phyloP scores from a whole-genome alignment of 768 basidiomycete genomes.

The Neoboletus subvelutipes region DNA sequence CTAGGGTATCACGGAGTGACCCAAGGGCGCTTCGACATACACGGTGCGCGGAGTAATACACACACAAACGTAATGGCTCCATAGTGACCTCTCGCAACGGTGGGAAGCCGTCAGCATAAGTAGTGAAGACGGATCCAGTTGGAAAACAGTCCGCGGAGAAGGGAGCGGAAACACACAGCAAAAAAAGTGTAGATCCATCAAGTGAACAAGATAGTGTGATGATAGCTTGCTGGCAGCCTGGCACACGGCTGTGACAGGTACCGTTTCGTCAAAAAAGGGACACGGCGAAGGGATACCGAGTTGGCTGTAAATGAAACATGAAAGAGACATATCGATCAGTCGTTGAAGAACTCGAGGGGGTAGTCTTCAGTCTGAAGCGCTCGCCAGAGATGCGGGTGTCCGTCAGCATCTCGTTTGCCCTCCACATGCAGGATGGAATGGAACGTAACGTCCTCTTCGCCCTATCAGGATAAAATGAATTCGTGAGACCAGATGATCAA shows the following conservation, averaged over 20 bases:
- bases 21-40: not conserved
- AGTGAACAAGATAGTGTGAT: not conserved
- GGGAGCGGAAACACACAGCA: not conserved
- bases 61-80: slow-evolving; percentile 9
- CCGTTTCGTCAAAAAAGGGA: slow-evolving; percentile 17
- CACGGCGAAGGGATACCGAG: not conserved
- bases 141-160: slow-evolving; percentile 14
- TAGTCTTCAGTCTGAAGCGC: slow-evolving; percentile 61
- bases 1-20: not conserved
- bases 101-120: slow-evolving; percentile 6
- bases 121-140: not conserved
- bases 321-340: slow-evolving; percentile 7
- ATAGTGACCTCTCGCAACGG: slow-evolving; percentile 3
- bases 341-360: slow-evolving; percentile 44
- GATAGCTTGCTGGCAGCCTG: slow-evolving; percentile 3
- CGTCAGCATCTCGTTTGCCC: slow-evolving; percentile 44
- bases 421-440: slow-evolving; percentile 71
- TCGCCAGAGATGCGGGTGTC: slow-evolving; percentile 55
- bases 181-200: slow-evolving; percentile 3
- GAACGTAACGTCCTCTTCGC: slow-evolving; percentile 62
- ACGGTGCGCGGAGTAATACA: not conserved
- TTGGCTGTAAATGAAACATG: not conserved
- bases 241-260: slow-evolving; percentile 15
- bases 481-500: slow-evolving; percentile 4
- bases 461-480: slow-evolving; percentile 39